phyloP scores from a whole-genome alignment of 352 stramenopile species.

The Elongisporangium undulatum region DNA sequence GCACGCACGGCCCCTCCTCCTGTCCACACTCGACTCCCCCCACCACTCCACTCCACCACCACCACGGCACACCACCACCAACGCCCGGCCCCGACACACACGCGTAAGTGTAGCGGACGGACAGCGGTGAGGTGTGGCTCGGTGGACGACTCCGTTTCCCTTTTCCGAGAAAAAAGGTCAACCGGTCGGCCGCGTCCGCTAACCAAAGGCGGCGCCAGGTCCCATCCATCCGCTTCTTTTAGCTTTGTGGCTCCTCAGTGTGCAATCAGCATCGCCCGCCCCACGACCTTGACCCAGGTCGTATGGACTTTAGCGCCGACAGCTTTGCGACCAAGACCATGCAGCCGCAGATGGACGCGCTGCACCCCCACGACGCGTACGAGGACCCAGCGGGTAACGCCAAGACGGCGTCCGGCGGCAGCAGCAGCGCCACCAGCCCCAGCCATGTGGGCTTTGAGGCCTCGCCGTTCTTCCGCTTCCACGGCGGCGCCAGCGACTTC shows the following conservation, averaged over 20 bases:
- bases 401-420: conserved; percentile 12
- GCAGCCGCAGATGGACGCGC: background rate
- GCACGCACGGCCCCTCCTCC: background rate
- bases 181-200: background rate
- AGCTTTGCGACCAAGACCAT: background rate
- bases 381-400: conserved; percentile 3
- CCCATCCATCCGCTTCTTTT: background rate
- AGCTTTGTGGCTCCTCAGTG: background rate
- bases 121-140: background rate
- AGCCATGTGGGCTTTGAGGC: conserved; percentile 30
- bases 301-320: background rate
- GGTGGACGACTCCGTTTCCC: background rate
- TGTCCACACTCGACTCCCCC: background rate
- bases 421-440: conserved; percentile 8
- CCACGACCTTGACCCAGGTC: background rate
- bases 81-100: background rate
- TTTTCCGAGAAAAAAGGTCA: background rate
- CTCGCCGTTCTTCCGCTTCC: conserved; percentile 37
- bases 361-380: conserved; percentile 9
- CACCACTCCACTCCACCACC: background rate
- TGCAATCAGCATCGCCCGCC: background rate
- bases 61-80: background rate
- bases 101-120: background rate
- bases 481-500: conserved; percentile 36
- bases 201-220: background rate